Evolutionary conservation across 768 basidiomycete genomes (phyloP).

Genomic region (Calocybe cyanea): DNA sequence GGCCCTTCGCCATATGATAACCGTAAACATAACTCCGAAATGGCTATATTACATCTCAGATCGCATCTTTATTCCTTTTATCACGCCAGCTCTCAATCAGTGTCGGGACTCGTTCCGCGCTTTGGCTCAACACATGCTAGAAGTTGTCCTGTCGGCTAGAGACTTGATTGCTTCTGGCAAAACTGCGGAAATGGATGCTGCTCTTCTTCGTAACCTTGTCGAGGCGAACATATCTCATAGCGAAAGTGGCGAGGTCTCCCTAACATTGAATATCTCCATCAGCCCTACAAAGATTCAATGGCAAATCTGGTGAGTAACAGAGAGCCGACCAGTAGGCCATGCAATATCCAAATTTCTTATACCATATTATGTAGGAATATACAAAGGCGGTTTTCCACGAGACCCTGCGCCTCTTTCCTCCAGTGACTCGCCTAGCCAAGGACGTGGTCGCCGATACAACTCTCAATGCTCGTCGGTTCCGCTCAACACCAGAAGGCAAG

Average conservation of each 20-base stretch:
- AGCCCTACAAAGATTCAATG: slow-evolving; percentile 39
- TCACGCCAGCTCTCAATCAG: slow-evolving; percentile 27
- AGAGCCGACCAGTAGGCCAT: background rate
- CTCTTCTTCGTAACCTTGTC: slow-evolving; percentile 41
- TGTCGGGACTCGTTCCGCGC: slow-evolving; percentile 31
- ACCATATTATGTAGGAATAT: slow-evolving; percentile 33
- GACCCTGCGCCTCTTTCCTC: slow-evolving; percentile 40
- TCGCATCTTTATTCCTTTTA: slow-evolving; percentile 27
- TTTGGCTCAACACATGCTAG: slow-evolving; percentile 35
- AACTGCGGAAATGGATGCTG: slow-evolving; percentile 23
- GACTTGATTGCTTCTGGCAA: slow-evolving; percentile 28
- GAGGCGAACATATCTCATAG: slow-evolving; percentile 40
- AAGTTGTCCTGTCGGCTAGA: slow-evolving; percentile 36
- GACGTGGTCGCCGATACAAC: slow-evolving; percentile 29
- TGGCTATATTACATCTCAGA: slow-evolving; percentile 29
- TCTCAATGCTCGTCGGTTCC: slow-evolving; percentile 31
- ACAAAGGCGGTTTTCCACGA: slow-evolving; percentile 41
- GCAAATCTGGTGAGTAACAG: slow-evolving; percentile 29
- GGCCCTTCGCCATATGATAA: slow-evolving; percentile 25
- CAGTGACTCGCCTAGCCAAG: slow-evolving; percentile 32
- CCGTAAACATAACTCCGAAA: slow-evolving; percentile 28
- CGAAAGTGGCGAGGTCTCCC: slow-evolving; percentile 17
- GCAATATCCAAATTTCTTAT: no score
- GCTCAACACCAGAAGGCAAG: slow-evolving; percentile 19
- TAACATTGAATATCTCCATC: background rate